Base-by-base conservation (phyloP, 2,329 filamentous ascomycete genomes). In the Calonectria honghensis region DNA sequence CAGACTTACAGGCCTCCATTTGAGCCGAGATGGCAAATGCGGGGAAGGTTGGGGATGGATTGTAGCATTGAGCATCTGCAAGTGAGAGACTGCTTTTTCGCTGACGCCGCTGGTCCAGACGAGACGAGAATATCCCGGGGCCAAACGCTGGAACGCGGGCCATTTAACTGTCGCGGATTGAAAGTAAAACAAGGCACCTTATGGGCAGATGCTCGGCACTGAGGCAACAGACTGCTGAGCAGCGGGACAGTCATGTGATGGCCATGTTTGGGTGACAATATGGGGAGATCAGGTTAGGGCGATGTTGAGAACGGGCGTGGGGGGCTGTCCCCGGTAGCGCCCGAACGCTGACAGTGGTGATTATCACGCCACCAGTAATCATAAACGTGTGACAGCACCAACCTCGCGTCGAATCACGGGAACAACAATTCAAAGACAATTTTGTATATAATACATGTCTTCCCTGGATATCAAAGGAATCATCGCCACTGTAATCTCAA, bases 341-440 rank as follows among this genome's bases (percentile, higher is more conserved):
- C 77, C 77, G 77, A 78, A 78, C 64, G 52, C 64, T 52, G 20
- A 32, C 20, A 37, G 74, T 61, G 75, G 64, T 76, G 65, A 79
- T 77, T 52, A 76, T 80, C 78, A 78, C 74, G 73, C 78, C 78
- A 80, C 75, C 48, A 48, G 74, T 68, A 70, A 61, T 79, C 52
- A 77, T 57, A 78, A 79, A 74, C 78, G 72, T 74, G 74, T 73
- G 71, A 78, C 72, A 57, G 51, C 29, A 51, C 7, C 20, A 48
- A n/a, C 52, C 61, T 39, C 37, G 68, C 27, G 48, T 45, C 24
- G 73, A 68, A 52, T 68, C 48, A 76, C 68, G 63, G 64, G 64
- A 66, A 37, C 13, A 16, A 13, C 9, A 35, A 18, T 59, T 4
- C 9, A 2, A 50, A 48, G 3, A 51, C 4, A 18, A 6, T 24